A percentile compares a stretch with the other conserved stretches of the same genome.
Conservation (phyloP, 2,329 filamentous ascomycete species). For the Biscogniauxia mediterranea region DNA sequence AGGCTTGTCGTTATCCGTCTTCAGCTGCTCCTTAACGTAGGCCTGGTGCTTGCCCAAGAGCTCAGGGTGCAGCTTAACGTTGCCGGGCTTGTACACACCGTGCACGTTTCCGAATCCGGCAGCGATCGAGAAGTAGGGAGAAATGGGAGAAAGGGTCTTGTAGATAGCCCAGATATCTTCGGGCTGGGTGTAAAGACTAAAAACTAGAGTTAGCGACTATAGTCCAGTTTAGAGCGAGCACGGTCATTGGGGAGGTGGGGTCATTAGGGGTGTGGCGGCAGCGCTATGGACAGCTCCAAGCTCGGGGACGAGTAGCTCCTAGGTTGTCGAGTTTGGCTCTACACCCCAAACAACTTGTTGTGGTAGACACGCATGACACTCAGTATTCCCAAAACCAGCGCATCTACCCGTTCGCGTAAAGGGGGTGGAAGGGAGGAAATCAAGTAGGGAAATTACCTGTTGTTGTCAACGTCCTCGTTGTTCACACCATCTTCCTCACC, state of each 20-base stretch:
- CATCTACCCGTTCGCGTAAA: background rate
- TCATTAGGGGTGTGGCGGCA: no score
- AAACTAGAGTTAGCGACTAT: background rate
- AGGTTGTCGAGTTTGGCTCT: no score
- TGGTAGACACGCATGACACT: no score
- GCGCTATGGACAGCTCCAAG: no score
- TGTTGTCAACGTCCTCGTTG: conserved; percentile 97
- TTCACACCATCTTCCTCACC: conserved; percentile 98
- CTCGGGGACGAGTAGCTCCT: no score
- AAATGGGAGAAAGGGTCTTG: conserved; percentile 80
- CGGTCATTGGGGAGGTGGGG: no score
- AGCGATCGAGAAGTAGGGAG: conserved; percentile 95
- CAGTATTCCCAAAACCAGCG: no score
- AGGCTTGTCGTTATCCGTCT: conserved; percentile 75
- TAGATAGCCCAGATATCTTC: conserved; percentile 94
- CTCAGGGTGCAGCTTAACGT: conserved; percentile 95
- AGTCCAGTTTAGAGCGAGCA: no score
- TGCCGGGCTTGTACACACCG: conserved; percentile 97
- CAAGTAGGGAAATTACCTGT: conserved; percentile 40
- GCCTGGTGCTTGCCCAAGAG: conserved; percentile 95
- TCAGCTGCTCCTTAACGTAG: conserved; percentile 79
- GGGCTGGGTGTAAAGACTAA: conserved; percentile 85
- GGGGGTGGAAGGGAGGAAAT: no score
- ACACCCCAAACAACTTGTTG: no score
- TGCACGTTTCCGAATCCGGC: conserved; percentile 99